Evolutionary conservation across 164 flowering plant species (phyloP), one percentile per base, ranked within the genome.

Genomic region (Sextonia rubra): DNA sequence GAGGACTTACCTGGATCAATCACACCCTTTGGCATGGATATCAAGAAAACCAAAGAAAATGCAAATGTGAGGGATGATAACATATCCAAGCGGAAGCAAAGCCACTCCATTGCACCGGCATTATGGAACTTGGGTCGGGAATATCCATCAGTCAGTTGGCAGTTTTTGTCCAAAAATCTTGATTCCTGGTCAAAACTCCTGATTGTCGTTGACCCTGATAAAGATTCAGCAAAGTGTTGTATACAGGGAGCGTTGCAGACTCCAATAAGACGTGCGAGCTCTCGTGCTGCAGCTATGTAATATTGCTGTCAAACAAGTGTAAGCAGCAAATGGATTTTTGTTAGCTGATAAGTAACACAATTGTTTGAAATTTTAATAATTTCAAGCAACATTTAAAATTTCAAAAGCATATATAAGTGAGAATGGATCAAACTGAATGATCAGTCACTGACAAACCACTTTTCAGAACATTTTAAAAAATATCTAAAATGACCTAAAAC

Each of bases 141-240:
- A 66, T 74, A 75, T 25, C 62, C 73, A 77, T 85, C 85, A 8
- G 64, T 72, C 60, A 81, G 62, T 30, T 73, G 30, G 52, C 73
- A 67, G 71, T 74, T 79, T 22, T 71, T 76, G 30, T 77, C 83
- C 75, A 73, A 72, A 74, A 85, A 85, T 71, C 84, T 76, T 26
- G 73, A 26, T 75, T 81, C 83, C 70, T 83, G 80, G 44, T 78
- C 79, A 65, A 83, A 85, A 77, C 83, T 75, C 71, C 87, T 76
- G 65, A 85, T 85, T 2, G 82, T 83, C 55, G 86, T 70, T 26
- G 83, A 78, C 27, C 87, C 87, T 1, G 87, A 74, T 52, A 85
- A 69, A 26, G 85, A 79, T 73, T 85, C 87, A 3, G 83, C 63
- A 73, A 85, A 85, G 76, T 83, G 84, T 47, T 85, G 87, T 64